These are phyloP conservation scores for Neurospora sp. DNA, from an alignment of 495 filamentous ascomycete genomes.

Conservation along the genomic window DNA sequence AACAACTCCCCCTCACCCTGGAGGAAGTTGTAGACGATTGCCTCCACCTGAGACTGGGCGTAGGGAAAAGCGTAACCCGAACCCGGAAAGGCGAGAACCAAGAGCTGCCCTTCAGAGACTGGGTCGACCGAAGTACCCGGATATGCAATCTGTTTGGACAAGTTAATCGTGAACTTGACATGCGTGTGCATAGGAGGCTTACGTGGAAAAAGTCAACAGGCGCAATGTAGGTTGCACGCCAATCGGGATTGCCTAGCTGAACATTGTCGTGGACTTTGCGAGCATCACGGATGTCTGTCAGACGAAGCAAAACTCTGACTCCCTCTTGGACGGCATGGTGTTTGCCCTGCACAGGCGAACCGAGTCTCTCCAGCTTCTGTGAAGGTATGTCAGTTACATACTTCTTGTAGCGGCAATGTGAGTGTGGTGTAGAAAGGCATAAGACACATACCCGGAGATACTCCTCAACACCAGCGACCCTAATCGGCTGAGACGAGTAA, in stretches of 20 bases:
- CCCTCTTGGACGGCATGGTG: slow-evolving; percentile 16
- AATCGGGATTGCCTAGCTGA: slow-evolving; percentile 34
- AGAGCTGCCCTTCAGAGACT: slow-evolving; percentile 41
- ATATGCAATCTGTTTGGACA: slow-evolving; percentile 10
- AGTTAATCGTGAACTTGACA: slow-evolving; percentile 5
- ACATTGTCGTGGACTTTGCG: slow-evolving; percentile 37
- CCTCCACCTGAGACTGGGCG: slow-evolving; percentile 25
- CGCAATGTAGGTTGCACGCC: slow-evolving; percentile 40
- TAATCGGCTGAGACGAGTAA: slow-evolving; percentile 19
- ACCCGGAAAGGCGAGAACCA: slow-evolving; percentile 29
- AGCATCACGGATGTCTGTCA: slow-evolving; percentile 50
- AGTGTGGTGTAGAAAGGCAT: not conserved
- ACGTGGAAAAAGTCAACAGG: slow-evolving; percentile 33
- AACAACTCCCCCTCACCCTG: slow-evolving; percentile 45
- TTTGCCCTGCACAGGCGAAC: slow-evolving; percentile 18
- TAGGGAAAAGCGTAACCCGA: slow-evolving; percentile 11
- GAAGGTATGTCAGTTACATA: not conserved
- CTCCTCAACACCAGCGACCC: slow-evolving; percentile 19
- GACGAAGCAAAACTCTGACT: slow-evolving; percentile 41
- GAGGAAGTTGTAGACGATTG: slow-evolving; percentile 37
- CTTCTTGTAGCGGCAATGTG: not conserved
- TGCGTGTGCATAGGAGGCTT: not conserved
- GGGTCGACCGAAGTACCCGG: slow-evolving; percentile 18
- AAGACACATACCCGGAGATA: slow-evolving; percentile 28
- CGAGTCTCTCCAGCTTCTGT: slow-evolving; percentile 26